A percentile compares a stretch with the other conserved stretches of the same genome.
Conservation (phyloP, 2,329 filamentous ascomycete species). For the Colletotrichum tabaci region DNA sequence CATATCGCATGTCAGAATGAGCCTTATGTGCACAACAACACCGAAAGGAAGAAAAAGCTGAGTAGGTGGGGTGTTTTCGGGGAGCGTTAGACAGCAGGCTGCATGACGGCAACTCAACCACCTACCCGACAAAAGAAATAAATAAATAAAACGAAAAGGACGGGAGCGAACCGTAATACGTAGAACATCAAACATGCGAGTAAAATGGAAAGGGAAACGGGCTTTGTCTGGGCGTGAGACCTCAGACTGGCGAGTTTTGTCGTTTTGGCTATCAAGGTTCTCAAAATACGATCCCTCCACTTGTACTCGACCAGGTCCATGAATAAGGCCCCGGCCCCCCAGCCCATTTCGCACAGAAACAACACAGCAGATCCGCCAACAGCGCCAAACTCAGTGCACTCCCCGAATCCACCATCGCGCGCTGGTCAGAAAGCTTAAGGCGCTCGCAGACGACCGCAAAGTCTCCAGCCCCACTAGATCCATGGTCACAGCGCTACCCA, state of each 20-base stretch:
- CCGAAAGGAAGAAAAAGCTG: background rate
- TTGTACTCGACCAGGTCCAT: conserved; percentile 18
- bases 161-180: background rate
- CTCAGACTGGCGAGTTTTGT: conserved; percentile 15
- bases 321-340: conserved; percentile 23
- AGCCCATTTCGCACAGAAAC: conserved; percentile 25
- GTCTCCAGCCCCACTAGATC: conserved; percentile 20
- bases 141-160: background rate
- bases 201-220: conserved; percentile 30
- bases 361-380: conserved; percentile 33
- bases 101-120: conserved; percentile 13
- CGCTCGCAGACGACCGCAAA: conserved; percentile 1
- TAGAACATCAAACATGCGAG: conserved; percentile 14
- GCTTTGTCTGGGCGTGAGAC: conserved; percentile 38
- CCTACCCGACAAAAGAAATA: too few species aligned
- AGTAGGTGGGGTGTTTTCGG: conserved; percentile 15
- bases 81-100: conserved; percentile 36
- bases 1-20: conserved; percentile 7
- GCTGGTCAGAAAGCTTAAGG: conserved; percentile 38
- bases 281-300: conserved; percentile 6
- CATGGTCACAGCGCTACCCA: conserved; percentile 21
- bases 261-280: conserved; percentile 15
- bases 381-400: conserved; percentile 21
- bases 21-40: conserved; percentile 5
- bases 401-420: conserved; percentile 27